Base-by-base conservation (phyloP, 2,329 filamentous ascomycete species). In the Fusarium nygamai region DNA sequence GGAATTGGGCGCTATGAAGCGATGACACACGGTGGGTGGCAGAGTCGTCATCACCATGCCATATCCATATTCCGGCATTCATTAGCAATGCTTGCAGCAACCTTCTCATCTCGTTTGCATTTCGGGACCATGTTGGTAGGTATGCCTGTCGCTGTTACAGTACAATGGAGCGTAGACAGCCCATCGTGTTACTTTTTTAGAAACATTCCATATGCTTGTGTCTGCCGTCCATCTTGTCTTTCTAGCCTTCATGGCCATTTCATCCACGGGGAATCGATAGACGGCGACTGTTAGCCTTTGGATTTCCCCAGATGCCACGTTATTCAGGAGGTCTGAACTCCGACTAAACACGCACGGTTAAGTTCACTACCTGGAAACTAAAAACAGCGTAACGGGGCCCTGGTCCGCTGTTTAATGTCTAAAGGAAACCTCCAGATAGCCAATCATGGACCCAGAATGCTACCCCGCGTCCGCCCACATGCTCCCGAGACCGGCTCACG, bases 381-480 rank as follows among this genome's bases (percentile, higher is more conserved):
- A 43, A 67, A 50, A 43, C 31, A 53, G 41, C 54, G 61, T 46
- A 29, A 58, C 44, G 47, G 31, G 34, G n/a, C 54, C 58, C 39
- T 57, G 38, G 46, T 27, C n/a, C 60, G 36, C 31, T 67, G 29
- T 36, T 66, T 31, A 34, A 59, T 38, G 34, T 36, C 54, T 46
- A 53, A 50, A 61, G 53, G 39, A 33, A 22, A 48, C 64, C 67
- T 46, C 43, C 31, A 34, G 20, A 34, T 7, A 46, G 33, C 76
- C 75, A 78, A 78, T 78, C 71, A 76, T 24, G 33, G 29, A 17
- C 34, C 22, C 11, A 39, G 24, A 54, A 59, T 72, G 57, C 67
- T 78, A 78, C 76, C 76, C 76, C 76, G 76, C 76, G 75, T 75
- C 64, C 17, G 14, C 64, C 61, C 73, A 78, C 75, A 78, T 75